Base-by-base conservation (phyloP, 768 basidiomycete species). In the Hygrophorus pudorinus region DNA sequence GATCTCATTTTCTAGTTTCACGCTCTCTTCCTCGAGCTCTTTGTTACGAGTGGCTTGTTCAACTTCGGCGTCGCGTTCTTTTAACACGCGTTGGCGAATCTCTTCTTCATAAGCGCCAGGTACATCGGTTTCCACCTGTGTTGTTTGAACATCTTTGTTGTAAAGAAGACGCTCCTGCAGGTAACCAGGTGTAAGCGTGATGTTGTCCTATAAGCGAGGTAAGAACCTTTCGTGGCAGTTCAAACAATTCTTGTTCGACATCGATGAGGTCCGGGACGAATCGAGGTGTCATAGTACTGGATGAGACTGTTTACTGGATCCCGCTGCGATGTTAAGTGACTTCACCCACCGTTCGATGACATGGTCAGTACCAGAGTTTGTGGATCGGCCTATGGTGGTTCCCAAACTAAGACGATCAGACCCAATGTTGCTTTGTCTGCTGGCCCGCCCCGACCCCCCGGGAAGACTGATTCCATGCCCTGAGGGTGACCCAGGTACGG, bases 211-310 rank as follows among this genome's bases (percentile, higher is more conserved):
- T 44, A 9, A 35, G 10, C 32, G 18, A 29, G 18, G 13, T 6
- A 54, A 67, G 38, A 44, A 89, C 91, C 68, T 85, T 89, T 55
- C 84, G 79, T 2, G 91, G 91, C 9, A 92, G 65, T 53, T 93
- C 91, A 52, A 89, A 94, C 4, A 96, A 65, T 56, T 96, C 92
- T 55, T 89, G 81, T 51, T 91, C 86, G 13, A 87, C 72, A 51
- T 94, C 88, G 40, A 94, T 76, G n/a, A 91, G 71, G 56, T 89
- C 87, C n/a, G 76, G 75, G 34, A 79, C 66, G 24, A 74, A 70
- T 34, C 84, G 72, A 9, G 81, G 79, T 4, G 74, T 78, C 55
- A 86, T 67, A 36, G 67, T 67, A 46, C 83, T 86, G 49, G 28
- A 12, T 47, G 51, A 20, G 10, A 42, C 42, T 37, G 50, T 34